A percentile compares a stretch with the other conserved stretches of the same genome.
Conservation (phyloP, 768 basidiomycete species). For the Boletus vinaceobasis region DNA sequence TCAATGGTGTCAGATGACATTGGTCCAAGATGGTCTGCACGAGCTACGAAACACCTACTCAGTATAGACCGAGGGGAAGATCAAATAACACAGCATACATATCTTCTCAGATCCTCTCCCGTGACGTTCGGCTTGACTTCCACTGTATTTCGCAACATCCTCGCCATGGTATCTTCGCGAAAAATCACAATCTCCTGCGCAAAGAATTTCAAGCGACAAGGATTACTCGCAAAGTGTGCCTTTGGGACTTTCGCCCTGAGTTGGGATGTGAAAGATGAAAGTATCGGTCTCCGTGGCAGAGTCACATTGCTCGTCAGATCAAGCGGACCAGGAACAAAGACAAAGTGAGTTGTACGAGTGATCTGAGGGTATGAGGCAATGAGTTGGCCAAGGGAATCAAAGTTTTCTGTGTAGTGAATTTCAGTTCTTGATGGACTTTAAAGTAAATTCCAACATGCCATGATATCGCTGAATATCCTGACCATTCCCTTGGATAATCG, state of each 20-base stretch:
- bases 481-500: slow-evolving; percentile 74
- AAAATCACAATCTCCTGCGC: slow-evolving; percentile 94
- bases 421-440: neutral
- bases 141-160: slow-evolving; percentile 89
- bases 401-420: slow-evolving; percentile 60
- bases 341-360: slow-evolving; percentile 77
- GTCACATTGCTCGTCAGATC: slow-evolving; percentile 82
- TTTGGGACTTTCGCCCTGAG: slow-evolving; percentile 74
- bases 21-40: slow-evolving; percentile 98
- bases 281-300: slow-evolving; percentile 77
- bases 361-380: slow-evolving; percentile 79
- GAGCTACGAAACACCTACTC: slow-evolving; percentile 47
- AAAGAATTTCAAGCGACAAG: slow-evolving; percentile 92
- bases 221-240: slow-evolving; percentile 82
- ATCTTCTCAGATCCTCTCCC: slow-evolving; percentile 82
- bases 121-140: slow-evolving; percentile 79
- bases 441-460: slow-evolving; percentile 43
- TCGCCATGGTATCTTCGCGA: slow-evolving; percentile 88
- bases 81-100: slow-evolving; percentile 50
- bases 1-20: slow-evolving; percentile 87
- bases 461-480: slow-evolving; percentile 82
- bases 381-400: slow-evolving; percentile 82
- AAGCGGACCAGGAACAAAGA: slow-evolving; percentile 91
- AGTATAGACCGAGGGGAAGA: neutral
- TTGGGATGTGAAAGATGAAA: slow-evolving; percentile 68